Conservation (phyloP, 164 flowering plant species). For the Magnolia officinalis region DNA sequence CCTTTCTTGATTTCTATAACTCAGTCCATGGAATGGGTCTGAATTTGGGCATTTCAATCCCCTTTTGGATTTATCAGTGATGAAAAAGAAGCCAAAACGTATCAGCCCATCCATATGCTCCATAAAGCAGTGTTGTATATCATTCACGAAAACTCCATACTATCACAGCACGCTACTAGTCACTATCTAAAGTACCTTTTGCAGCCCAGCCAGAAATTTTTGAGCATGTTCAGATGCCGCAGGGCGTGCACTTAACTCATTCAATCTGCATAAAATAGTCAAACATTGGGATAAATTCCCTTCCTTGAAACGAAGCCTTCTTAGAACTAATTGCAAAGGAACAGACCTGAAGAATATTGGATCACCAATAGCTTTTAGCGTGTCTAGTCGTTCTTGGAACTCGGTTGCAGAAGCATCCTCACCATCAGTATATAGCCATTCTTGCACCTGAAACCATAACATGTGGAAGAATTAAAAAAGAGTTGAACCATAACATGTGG, state of each 20-base stretch:
- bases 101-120: background rate
- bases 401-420: conserved; percentile 88
- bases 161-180: background rate
- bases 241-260: conserved; percentile 80
- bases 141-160: background rate
- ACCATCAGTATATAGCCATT: conserved; percentile 96
- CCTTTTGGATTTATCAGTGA: background rate
- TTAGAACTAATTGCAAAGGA: background rate
- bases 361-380: conserved; percentile 68
- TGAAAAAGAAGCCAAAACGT: background rate
- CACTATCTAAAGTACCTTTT: conserved; percentile 47
- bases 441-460: conserved; percentile 63
- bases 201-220: conserved; percentile 53
- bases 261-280: conserved; percentile 43
- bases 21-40: too few species aligned
- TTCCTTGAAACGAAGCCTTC: background rate
- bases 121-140: background rate
- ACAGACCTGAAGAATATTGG: conserved; percentile 86
- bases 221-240: conserved; percentile 59
- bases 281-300: conserved; percentile 1
- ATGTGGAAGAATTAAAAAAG: background rate
- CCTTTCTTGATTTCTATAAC: too few species aligned
- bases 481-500: too few species aligned
- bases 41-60: background rate
- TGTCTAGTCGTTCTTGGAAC: conserved; percentile 65